Percentiles rank a stretch among this genome's conserved stretches.
Evolutionary conservation across 2,329 filamentous ascomycete species (phyloP).

Genomic region (Blastomyces parvus): DNA sequence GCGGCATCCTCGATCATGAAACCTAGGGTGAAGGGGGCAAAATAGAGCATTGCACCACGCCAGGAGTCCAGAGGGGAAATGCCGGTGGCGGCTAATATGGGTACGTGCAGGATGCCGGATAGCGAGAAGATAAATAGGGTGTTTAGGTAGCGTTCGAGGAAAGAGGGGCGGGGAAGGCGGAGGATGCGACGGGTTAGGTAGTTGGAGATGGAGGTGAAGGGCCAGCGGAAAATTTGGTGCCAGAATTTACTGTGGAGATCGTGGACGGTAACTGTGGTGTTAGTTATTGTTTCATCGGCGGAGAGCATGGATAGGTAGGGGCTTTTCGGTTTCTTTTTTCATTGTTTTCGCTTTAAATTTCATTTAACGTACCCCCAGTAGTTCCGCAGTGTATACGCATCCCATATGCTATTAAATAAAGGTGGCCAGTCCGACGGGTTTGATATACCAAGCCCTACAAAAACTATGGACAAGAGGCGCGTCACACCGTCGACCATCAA

Average conservation of each 20-base stretch:
- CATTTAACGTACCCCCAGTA: conserved; percentile 23
- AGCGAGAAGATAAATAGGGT: conserved; percentile 23
- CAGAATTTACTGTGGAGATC: conserved; percentile 21
- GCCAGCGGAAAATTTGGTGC: conserved; percentile 24
- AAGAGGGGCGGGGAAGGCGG: conserved; percentile 15
- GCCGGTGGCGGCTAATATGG: conserved; percentile 15
- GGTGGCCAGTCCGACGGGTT: conserved; percentile 20
- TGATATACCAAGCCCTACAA: conserved; percentile 11
- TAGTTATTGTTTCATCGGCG: neutral
- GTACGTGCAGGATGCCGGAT: conserved; percentile 21
- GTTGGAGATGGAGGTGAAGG: conserved; percentile 14
- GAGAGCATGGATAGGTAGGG: neutral
- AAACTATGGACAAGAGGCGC: neutral
- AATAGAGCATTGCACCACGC: conserved; percentile 19
- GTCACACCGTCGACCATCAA: neutral
- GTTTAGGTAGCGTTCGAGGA: conserved; percentile 22
- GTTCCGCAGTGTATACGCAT: conserved; percentile 21
- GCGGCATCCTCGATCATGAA: conserved; percentile 26
- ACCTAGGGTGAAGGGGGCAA: conserved; percentile 18
- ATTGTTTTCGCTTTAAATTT: neutral
- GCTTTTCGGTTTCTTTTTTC: neutral
- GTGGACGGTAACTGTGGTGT: neutral
- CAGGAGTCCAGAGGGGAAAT: conserved; percentile 14
- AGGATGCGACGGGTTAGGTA: conserved; percentile 18
- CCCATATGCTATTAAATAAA: conserved; percentile 19